Conservation (phyloP, 1,284 basidiomycete species). For the Austroboletus niveus region DNA sequence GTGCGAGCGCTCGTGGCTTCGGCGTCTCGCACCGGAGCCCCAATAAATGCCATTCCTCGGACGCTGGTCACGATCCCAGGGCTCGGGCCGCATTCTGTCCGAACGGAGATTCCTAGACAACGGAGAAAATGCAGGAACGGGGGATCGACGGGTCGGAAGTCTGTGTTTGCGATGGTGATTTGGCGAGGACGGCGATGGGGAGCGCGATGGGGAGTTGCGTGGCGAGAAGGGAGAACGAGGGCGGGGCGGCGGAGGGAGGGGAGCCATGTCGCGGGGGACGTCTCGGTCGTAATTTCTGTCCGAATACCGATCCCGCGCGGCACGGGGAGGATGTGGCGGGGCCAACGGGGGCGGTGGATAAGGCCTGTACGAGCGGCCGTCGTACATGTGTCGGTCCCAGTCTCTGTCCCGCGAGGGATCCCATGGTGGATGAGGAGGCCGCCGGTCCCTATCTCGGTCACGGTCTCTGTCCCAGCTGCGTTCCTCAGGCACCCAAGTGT, state of each 20-base stretch:
- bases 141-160: slow-evolving; percentile 41
- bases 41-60: slow-evolving; percentile 15
- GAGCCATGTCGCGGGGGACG: slow-evolving; percentile 31
- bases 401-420: slow-evolving; percentile 23
- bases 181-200: slow-evolving; percentile 34
- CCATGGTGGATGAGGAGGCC: slow-evolving; percentile 17
- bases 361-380: slow-evolving; percentile 20
- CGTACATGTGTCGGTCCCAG: slow-evolving; percentile 23
- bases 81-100: slow-evolving; percentile 33
- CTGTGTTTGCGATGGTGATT: slow-evolving; percentile 41
- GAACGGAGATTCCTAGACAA: slow-evolving; percentile 30
- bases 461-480: slow-evolving; percentile 23
- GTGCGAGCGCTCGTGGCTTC: slow-evolving; percentile 7
- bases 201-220: slow-evolving; percentile 20
- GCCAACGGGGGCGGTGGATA: slow-evolving; percentile 6
- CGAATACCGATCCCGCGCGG: slow-evolving; percentile 23
- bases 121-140: slow-evolving; percentile 37
- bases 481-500: slow-evolving; percentile 32
- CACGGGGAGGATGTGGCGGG: slow-evolving; percentile 13
- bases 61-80: slow-evolving; percentile 25
- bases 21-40: slow-evolving; percentile 6
- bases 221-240: slow-evolving; percentile 23
- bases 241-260: slow-evolving; percentile 27
- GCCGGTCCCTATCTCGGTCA: slow-evolving; percentile 26
- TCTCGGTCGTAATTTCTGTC: slow-evolving; percentile 26